Evolutionary conservation across 2,329 filamentous ascomycete genomes (phyloP).

Genomic region (Corynespora cassiicola): DNA sequence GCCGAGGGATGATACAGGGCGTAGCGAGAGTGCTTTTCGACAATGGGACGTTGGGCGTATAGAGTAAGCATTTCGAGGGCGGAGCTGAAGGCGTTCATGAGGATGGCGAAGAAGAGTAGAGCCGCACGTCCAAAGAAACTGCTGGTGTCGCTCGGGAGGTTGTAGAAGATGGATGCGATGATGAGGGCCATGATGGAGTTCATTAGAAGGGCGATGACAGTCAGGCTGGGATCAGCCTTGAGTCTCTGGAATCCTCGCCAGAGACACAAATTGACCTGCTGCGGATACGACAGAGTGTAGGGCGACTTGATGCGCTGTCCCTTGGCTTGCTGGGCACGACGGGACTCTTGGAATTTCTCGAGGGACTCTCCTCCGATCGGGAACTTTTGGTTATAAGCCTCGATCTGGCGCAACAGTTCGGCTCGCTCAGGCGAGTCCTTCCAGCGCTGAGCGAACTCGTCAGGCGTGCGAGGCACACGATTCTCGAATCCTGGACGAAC

Average conservation of each 20-base stretch:
- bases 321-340: constrained; percentile 55
- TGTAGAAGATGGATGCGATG: constrained; percentile 81
- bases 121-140: constrained; percentile 83
- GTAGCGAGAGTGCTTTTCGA: constrained; percentile 88
- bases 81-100: constrained; percentile 84
- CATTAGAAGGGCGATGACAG: constrained; percentile 70
- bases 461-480: constrained; percentile 55
- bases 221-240: constrained; percentile 76
- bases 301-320: constrained; percentile 71
- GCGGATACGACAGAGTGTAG: constrained; percentile 77
- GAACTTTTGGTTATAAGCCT: constrained; percentile 54
- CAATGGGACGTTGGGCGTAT: constrained; percentile 87
- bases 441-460: constrained; percentile 60
- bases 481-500: constrained; percentile 53
- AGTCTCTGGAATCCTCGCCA: constrained; percentile 82
- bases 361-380: constrained; percentile 53
- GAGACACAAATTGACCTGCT: constrained; percentile 81
- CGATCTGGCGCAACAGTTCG: constrained; percentile 52
- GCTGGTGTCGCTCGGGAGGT: constrained; percentile 67
- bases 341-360: constrained; percentile 54
- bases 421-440: constrained; percentile 59
- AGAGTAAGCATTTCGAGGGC: constrained; percentile 85
- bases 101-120: constrained; percentile 84
- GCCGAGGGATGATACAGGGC: constrained; percentile 89
- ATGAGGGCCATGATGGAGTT: constrained; percentile 81